Base-by-base conservation (phyloP, 225 moss, liverwort and hornwort species). In the Antitrichia curtipendula region DNA sequence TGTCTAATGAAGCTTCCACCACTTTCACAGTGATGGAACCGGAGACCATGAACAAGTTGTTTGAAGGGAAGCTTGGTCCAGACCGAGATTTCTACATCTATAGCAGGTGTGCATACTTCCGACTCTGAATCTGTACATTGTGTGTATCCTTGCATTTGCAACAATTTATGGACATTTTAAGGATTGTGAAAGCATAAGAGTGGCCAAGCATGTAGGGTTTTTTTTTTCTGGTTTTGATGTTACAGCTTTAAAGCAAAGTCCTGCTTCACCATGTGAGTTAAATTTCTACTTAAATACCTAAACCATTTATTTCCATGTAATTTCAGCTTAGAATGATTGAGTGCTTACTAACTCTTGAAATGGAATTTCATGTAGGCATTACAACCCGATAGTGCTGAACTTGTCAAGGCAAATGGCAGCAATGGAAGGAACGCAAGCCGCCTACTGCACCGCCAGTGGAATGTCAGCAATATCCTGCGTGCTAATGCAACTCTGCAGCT, bases 1-100 rank as follows among this genome's bases (percentile, higher is more conserved):
- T 95, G 95, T 95, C 95, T 18, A 95, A 93, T 65, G 95, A 95
- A 90, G 95, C 95, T 23, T 95, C 95, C 24, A 90, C 95, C 61
- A 93, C 95, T 78, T 95, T 95, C 64, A 95, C 95, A 21, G 95
- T 95, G 54, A 92, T 95, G 95, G 95, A 95, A 68, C 95, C 95
- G 56, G 95, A 95, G 95, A 95, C 95, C 21, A 95, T 93, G 95
- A 79, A 90, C 89, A 95, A 95, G 89, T 52, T 95, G 89, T 95
- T 93, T 81, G 85, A 85, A 80, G 95, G 95, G 84, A 81, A 90
- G 87, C 95, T 95, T 23, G 95, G 95, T 40, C 94, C 95, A 13
- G 95, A 95, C 64, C 91, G 92, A 24, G 93, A 95, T 87, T 95
- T 92, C 88, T 95, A 93, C 91, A 92, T 95, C 86, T 95, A 95